Base-by-base conservation (phyloP, 768 basidiomycete species). In the Tricholoma flavovirens region DNA sequence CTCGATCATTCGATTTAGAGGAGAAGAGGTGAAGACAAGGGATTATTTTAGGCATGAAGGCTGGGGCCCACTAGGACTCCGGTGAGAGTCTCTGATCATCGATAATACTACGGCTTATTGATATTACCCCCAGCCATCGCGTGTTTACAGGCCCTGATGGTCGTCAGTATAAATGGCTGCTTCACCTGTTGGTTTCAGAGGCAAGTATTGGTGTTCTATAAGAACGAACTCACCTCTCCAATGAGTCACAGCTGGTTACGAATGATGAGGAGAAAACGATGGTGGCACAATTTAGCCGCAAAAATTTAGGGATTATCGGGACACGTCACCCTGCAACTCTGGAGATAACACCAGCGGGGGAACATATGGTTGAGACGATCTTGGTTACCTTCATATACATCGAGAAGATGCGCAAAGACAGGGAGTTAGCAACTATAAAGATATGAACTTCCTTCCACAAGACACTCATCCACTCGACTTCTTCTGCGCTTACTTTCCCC, bases 381-480 rank as follows among this genome's bases (percentile, higher is more conserved):
- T 40, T 71, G 3, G 43, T 69, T 9, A 69, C 71, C 3, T 71
- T 71, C 49, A 56, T 70, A 22, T 70, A 67, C 46, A 49, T 70
- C 17, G 66, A 70, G 49, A 66, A 67, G 55, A 24, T 64, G 12
- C 59, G 69, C 26, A 62, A 60, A 50, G 66, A 64, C 21, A 65
- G 55, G 60, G 65, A 67, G 26, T 12, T 17, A 1, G 35, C 51
- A 21, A 10, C 29, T 29, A 8, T 32, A 11, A 32, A 32, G 30
- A 32, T 32, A 8, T 8, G 10, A 7, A 32, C 30, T 32, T 32
- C 2, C 24, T 5, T 5, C 24, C 24, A n/a, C n/a, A n/a, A n/a
- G n/a, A n/a, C 24, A 5, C 24, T 26, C 24, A 26, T 26, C 5
- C 24, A 26, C 24, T 26, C 24, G 24, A 26, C 24, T 5, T n/a